Evolutionary conservation across 768 basidiomycete species (phyloP), one percentile per base, ranked within the genome.

Genomic region (Leccinum boreale): DNA sequence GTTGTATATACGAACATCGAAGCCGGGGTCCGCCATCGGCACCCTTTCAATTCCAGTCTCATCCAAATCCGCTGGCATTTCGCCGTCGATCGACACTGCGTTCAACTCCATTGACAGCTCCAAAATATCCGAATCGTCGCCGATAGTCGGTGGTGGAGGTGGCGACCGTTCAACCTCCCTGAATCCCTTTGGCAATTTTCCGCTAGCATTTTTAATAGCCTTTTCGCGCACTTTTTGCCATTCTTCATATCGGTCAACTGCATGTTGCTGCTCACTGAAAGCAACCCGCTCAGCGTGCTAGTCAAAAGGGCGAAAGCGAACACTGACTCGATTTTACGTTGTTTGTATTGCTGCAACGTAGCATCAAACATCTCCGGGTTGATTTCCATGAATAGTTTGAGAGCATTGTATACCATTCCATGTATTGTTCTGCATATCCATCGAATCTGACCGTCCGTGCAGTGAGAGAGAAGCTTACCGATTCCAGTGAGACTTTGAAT

Each of bases 331-430:
- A 89, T 78, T 74, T 87, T 89, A 56, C 85, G 84, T 69, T 91
- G 89, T 75, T 91, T 96, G 75, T 96, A 98, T 61, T 94, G 91
- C 48, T 90, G 89, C 81, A 98, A 86, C 53, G 89, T 85, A 63
- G 91, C 91, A 65, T 98, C 95, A 64, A 99, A 99, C 23, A 98
- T 76, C 69, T 96, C 92, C 0, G 94, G 91, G 69, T 98, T 98
- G 71, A 98, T 93, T 74, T 99, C 97, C 95, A 98, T 98, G 77
- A 98, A 96, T 57, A 98, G 73, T 73, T 96, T 98, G 71, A 99
- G 78, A 2, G 97, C 97, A 70, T 98, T 98, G 76, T 97, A 98
- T 28, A 98, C 95, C 92, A 98, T 95, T 61, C 93, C 93, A 65
- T 99, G 97, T 66, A 98, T 99, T 49, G 97, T 98, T 62, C 95